phyloP scores from a whole-genome alignment of 2,329 filamentous ascomycete species.

The Aspergillus aculeatus region DNA sequence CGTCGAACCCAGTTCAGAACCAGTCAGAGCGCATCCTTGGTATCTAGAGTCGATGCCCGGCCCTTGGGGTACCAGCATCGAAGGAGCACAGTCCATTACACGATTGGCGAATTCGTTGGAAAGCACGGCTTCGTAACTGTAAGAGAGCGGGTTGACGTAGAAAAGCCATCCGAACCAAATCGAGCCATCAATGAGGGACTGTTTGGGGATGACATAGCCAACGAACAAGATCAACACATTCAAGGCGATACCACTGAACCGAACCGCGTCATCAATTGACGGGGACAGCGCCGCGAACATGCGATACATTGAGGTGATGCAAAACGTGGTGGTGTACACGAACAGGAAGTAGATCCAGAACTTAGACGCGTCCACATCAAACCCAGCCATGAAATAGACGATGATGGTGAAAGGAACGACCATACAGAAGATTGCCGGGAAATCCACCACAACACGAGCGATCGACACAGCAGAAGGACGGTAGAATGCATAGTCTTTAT shows the following conservation, averaged over 20 bases:
- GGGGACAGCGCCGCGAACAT: slow-evolving; percentile 65
- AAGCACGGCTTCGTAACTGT: slow-evolving; percentile 67
- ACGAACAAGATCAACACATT: slow-evolving; percentile 64
- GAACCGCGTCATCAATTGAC: slow-evolving; percentile 64
- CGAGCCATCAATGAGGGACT: slow-evolving; percentile 56
- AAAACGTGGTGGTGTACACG: slow-evolving; percentile 62
- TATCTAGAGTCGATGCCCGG: slow-evolving; percentile 55
- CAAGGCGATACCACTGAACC: slow-evolving; percentile 60
- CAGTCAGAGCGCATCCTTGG: slow-evolving; percentile 63
- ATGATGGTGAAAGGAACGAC: slow-evolving; percentile 61
- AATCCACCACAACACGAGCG: slow-evolving; percentile 62
- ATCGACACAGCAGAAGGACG: slow-evolving; percentile 64
- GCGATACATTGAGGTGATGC: slow-evolving; percentile 63
- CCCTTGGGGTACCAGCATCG: slow-evolving; percentile 61
- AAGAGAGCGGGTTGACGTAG: slow-evolving; percentile 55
- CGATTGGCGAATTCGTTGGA: slow-evolving; percentile 63
- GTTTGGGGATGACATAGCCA: slow-evolving; percentile 67
- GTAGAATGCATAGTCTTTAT: slow-evolving; percentile 68
- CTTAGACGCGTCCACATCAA: slow-evolving; percentile 60
- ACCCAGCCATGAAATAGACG: slow-evolving; percentile 64
- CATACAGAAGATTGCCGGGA: slow-evolving; percentile 60
- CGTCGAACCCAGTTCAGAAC: slow-evolving; percentile 53
- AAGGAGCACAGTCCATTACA: slow-evolving; percentile 58
- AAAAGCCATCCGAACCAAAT: slow-evolving; percentile 68
- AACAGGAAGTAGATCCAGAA: slow-evolving; percentile 68